phyloP scores from a whole-genome alignment of 169 alveolate genomes.

The Miamiensis avidus region DNA sequence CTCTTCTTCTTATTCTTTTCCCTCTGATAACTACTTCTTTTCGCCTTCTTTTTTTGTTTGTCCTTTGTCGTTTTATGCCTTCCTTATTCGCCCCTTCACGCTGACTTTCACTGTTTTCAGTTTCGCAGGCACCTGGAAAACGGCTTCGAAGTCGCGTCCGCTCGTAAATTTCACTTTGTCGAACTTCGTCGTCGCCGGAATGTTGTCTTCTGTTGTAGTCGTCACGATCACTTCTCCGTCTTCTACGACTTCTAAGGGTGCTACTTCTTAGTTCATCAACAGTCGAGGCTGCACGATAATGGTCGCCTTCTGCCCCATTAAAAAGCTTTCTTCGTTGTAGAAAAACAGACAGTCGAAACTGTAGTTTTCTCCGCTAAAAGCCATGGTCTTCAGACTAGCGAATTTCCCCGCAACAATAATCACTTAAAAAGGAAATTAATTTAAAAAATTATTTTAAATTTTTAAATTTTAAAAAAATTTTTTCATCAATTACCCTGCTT shows the following conservation, averaged over 20 bases:
- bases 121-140: neutral
- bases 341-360: neutral
- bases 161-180: neutral
- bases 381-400: neutral
- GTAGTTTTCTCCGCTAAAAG: neutral
- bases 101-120: too few relatives aligned
- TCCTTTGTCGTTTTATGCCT: too few relatives aligned
- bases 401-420: neutral
- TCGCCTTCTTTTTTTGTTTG: too few relatives aligned
- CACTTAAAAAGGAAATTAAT: neutral
- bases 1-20: too few relatives aligned
- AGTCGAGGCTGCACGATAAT: slow-evolving; percentile 34
- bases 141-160: neutral
- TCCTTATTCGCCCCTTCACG: neutral
- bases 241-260: slow-evolving; percentile 23
- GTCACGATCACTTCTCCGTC: slow-evolving; percentile 25
- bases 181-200: neutral
- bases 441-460: too few relatives aligned
- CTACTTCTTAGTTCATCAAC: slow-evolving; percentile 10
- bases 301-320: slow-evolving; percentile 37
- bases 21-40: too few relatives aligned
- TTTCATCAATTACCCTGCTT: neutral
- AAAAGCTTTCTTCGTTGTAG: slow-evolving; percentile 25
- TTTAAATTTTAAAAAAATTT: too few relatives aligned
- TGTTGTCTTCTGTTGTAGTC: neutral